Base-by-base conservation (phyloP, 1,139 yeast species). In the Yamadazyma jaroonii region DNA sequence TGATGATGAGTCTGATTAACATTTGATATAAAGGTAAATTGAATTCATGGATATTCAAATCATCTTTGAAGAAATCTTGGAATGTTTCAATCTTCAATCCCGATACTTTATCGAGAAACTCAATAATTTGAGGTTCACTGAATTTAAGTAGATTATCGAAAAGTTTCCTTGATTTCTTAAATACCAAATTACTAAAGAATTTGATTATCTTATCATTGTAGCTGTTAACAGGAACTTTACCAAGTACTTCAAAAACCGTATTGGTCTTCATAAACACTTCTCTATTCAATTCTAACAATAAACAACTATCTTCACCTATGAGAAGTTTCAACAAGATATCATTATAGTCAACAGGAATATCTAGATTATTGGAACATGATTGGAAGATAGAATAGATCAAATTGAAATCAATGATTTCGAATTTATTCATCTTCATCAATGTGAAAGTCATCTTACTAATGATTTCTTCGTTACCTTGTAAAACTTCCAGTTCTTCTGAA, bases 21-120 rank as follows among this genome's bases (percentile, higher is more conserved):
- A 78, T 53, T 49, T 81, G 87, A 36, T 69, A 64, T 2, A 78
- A 49, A 0, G 79, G 73, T 23, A 81, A 50, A 48, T 77, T 80
- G 53, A 78, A 79, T 37, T 75, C 79, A 43, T 74, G 68, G n/a
- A 66, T 57, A 2, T 43, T 31, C 7, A 31, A 13, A 11, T 35
- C 24, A 30, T 57, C 47, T 2, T 35, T 36, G 9, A 43, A 40
- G n/a, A 66, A 45, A 24, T 62, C 65, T 3, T 42, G 44, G 9
- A 53, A 40, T 3, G 43, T 35, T 3, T 29, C 34, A 12, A 57
- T 47, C 17, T 14, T 32, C 11, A 34, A 34, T 9, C 35, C 35
- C 29, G 55, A 35, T 31, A 57, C 24, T 7, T 42, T 36, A 39
- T 62, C 59, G 24, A 62, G 44, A 13, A 66, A 38, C 3, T 36